Evolutionary conservation across 345 rosid genomes (phyloP), one percentile per base, ranked within the genome.

Genomic region (Alliaria petiolata): DNA sequence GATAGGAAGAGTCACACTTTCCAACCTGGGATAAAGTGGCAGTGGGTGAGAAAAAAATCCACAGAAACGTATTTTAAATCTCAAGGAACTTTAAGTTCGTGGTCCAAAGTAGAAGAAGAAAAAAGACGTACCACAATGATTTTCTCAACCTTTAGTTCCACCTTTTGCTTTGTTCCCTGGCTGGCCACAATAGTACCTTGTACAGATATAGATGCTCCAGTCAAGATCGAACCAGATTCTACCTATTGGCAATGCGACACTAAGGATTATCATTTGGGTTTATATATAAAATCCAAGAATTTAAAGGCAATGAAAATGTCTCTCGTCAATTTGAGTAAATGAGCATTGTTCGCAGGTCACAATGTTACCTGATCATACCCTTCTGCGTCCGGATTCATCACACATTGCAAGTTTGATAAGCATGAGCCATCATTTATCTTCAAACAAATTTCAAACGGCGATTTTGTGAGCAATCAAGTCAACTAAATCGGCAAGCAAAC

Each of bases 361-460:
- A 38, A 38, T 16, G 7, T 60, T 82, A 95, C 97, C 96, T 91
- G 93, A 83, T 91, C 93, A 70, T 86, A 86, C 15, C 99, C 98
- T 43, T 91, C 89, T 15, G 89, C 89, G n/a, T 91, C 92, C 2
- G 83, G 71, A 54, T 74, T 82, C 88, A 95, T 61, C 55, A 91
- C 98, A 63, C 98, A 91, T 95, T 95, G 99, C 96, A 95, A 85
- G 59, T 87, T 95, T 1, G 98, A 89, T 57, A 95, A 80, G 79
- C 97, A 91, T 1, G 99, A 91, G 38, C 99, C 96, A 77, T 95
- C 99, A 62, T 91, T 95, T 61, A 95, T 83, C 99, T 91, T 63
- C 16, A 51, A 22, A 33, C 16, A 2, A 2, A 44, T 16, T 20
- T 7, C 34, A 59, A 71, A 72, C 22, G 3, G 25, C 4, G 57